phyloP scores from a whole-genome alignment of 2,329 filamentous ascomycete species.

The Remersonia thermophila region DNA sequence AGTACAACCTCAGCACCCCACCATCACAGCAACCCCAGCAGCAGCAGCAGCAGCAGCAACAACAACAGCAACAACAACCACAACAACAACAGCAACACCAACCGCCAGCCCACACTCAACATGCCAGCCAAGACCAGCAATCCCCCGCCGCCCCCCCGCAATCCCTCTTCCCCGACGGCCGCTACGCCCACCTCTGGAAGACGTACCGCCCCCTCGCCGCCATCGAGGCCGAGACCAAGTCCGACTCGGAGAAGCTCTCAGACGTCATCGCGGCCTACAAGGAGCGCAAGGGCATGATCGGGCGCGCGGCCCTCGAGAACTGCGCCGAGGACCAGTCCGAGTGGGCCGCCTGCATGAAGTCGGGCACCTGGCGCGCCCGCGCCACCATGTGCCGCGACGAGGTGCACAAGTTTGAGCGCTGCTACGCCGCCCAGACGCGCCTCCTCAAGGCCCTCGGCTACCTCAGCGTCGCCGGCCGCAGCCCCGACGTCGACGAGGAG shows the following conservation, averaged over 20 bases:
- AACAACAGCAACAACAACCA: conserved; percentile 2
- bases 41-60: conserved; percentile 12
- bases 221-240: conserved; percentile 56
- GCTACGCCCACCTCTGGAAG: conserved; percentile 81
- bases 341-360: conserved; percentile 70
- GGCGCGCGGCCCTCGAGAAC: conserved; percentile 78
- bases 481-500: conserved; percentile 61
- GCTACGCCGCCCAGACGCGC: conserved; percentile 81
- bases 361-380: conserved; percentile 53
- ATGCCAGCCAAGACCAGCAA: conserved; percentile 11
- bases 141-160: conserved; percentile 30
- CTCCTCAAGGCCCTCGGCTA: conserved; percentile 88
- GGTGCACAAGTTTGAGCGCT: conserved; percentile 67
- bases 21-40: conserved; percentile 9
- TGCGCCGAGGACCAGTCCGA: conserved; percentile 78
- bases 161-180: conserved; percentile 47
- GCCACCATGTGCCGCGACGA: conserved; percentile 73
- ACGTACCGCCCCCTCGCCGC: conserved; percentile 65
- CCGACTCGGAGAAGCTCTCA: conserved; percentile 67
- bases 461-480: conserved; percentile 52
- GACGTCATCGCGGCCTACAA: conserved; percentile 78
- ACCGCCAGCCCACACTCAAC: not conserved
- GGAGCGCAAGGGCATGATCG: conserved; percentile 65
- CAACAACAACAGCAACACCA: conserved; percentile 6
- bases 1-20: conserved; percentile 36